Conservation (phyloP, 2,329 filamentous ascomycete genomes). For the Colletotrichum truncatum region DNA sequence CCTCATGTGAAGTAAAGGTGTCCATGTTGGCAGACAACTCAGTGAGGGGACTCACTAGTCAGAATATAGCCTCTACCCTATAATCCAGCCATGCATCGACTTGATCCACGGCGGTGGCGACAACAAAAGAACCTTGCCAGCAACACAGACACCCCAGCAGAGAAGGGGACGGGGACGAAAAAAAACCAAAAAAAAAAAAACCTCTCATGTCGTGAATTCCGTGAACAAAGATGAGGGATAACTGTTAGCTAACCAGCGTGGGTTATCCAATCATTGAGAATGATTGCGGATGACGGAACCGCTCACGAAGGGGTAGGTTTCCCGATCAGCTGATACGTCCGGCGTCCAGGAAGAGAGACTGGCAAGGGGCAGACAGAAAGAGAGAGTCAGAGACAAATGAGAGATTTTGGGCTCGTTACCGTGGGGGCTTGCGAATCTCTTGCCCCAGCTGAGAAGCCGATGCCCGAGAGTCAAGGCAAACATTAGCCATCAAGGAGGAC, state of each 20-base stretch:
- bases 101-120: not conserved
- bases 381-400: constrained; percentile 1
- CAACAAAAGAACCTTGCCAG: constrained; percentile 11
- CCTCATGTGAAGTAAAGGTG: not conserved
- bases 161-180: no score
- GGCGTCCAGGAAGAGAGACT: not conserved
- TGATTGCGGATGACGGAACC: not conserved
- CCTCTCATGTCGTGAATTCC: not conserved
- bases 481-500: not conserved
- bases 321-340: constrained; percentile 10
- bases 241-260: constrained; percentile 22
- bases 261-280: constrained; percentile 14
- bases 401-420: constrained; percentile 14
- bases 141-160: no score
- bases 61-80: constrained; percentile 1
- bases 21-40: not conserved
- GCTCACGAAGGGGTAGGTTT: constrained; percentile 8
- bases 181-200: no score
- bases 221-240: not conserved
- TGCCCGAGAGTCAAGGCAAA: not conserved
- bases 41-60: constrained; percentile 6
- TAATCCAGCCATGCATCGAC: not conserved
- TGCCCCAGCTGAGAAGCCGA: not conserved
- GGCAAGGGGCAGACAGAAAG: not conserved
- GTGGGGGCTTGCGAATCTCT: constrained; percentile 12